These are phyloP conservation scores for Xylaria digitata DNA, from an alignment of 2,329 filamentous ascomycete species.

Conservation along the genomic window DNA sequence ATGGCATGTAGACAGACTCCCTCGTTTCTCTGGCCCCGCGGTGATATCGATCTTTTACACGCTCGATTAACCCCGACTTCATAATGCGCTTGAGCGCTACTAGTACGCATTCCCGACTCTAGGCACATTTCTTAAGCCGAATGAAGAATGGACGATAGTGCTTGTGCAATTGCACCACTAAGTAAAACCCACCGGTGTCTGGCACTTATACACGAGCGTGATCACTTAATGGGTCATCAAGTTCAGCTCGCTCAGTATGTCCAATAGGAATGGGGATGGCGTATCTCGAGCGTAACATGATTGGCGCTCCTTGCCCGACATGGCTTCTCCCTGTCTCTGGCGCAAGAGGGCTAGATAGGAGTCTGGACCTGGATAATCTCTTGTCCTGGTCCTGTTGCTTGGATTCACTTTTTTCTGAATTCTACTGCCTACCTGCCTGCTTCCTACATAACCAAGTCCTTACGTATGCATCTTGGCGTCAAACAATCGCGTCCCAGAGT, in stretches of 20 bases:
- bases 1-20: too few relatives aligned
- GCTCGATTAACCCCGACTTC: not conserved
- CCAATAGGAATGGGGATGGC: conserved; percentile 36
- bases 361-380: conserved; percentile 20
- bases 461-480: conserved; percentile 14
- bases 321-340: conserved; percentile 23
- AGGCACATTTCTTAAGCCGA: conserved; percentile 2
- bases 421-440: not conserved
- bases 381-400: not conserved
- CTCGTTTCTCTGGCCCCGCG: too few relatives aligned
- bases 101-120: not conserved
- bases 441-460: not conserved
- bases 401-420: not conserved
- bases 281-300: conserved; percentile 27
- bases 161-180: too few relatives aligned
- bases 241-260: conserved; percentile 49
- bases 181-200: not conserved
- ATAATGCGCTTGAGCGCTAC: not conserved
- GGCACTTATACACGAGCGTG: conserved; percentile 18
- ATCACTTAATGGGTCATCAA: conserved; percentile 36
- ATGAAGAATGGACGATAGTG: conserved; percentile 6
- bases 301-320: conserved; percentile 39
- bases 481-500: not conserved
- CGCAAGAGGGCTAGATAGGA: conserved; percentile 20
- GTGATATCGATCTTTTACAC: not conserved